These are phyloP conservation scores for Mycena chlorophos DNA, from an alignment of 768 basidiomycete species.

Conservation along the genomic window DNA sequence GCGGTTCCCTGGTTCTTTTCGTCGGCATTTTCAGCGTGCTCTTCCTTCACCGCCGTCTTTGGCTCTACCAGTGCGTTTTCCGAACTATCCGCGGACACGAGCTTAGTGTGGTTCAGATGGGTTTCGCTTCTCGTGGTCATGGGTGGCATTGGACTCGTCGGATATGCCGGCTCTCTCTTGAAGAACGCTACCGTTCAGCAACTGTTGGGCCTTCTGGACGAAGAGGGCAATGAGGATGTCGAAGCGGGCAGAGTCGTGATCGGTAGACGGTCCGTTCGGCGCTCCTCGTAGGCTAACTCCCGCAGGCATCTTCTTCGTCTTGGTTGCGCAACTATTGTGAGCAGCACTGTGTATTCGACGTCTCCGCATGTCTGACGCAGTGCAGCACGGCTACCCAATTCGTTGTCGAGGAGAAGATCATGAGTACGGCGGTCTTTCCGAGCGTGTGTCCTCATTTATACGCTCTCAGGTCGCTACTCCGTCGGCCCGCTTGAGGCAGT, in stretches of 20 bases:
- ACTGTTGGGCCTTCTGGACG: conserved; percentile 24
- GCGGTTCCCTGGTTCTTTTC: conserved; percentile 90
- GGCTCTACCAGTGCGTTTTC: conserved; percentile 77
- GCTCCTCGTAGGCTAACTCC: conserved; percentile 19
- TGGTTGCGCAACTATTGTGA: conserved; percentile 95
- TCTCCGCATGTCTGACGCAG: background rate
- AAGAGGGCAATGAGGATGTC: conserved; percentile 51
- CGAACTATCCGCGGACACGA: conserved; percentile 1
- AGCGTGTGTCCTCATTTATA: conserved; percentile 1
- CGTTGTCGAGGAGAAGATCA: conserved; percentile 95
- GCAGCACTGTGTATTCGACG: conserved; percentile 28
- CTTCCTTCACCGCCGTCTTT: conserved; percentile 83
- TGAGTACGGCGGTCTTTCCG: conserved; percentile 44
- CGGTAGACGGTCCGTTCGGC: conserved; percentile 50
- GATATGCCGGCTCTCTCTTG: conserved; percentile 85
- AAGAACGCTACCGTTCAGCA: conserved; percentile 71
- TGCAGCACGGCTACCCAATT: conserved; percentile 86
- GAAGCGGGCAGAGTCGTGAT: conserved; percentile 73
- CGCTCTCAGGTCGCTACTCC: conserved; percentile 56
- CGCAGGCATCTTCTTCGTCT: conserved; percentile 83
- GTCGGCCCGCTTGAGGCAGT: conserved; percentile 91
- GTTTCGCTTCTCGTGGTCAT: conserved; percentile 86
- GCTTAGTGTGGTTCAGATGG: conserved; percentile 60
- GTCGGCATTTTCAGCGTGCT: conserved; percentile 89
- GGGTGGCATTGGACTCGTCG: conserved; percentile 79